Evolutionary conservation across 2,329 filamentous ascomycete genomes (phyloP).

Genomic region (Phaeosphaeriaceae sp.): DNA sequence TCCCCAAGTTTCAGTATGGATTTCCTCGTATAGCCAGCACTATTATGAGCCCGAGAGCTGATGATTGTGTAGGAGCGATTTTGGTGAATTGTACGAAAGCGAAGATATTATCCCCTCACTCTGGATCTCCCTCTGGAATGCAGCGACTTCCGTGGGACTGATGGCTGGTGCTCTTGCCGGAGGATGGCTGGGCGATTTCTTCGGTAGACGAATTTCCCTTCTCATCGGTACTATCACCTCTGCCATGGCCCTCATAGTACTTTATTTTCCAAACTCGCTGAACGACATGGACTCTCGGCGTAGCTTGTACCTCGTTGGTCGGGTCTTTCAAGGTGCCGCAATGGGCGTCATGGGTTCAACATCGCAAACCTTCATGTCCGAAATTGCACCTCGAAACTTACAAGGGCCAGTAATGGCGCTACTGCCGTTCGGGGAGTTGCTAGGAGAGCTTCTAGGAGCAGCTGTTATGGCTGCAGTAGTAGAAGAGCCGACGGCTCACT

Average conservation of each 20-base stretch:
- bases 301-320: constrained; percentile 51
- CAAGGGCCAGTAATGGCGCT: constrained; percentile 53
- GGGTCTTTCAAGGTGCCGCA: constrained; percentile 50
- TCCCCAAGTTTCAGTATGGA: background rate
- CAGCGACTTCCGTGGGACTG: constrained; percentile 48
- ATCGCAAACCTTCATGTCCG: constrained; percentile 54
- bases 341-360: constrained; percentile 52
- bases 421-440: constrained; percentile 53
- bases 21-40: background rate
- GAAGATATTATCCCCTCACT: constrained; percentile 46
- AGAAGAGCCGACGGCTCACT: constrained; percentile 24
- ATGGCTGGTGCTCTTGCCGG: constrained; percentile 48
- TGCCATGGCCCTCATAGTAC: constrained; percentile 47
- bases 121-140: constrained; percentile 56
- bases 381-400: constrained; percentile 50
- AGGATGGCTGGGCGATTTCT: constrained; percentile 50
- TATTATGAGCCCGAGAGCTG: background rate
- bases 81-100: constrained; percentile 3
- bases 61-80: background rate
- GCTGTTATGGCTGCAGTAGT: constrained; percentile 47
- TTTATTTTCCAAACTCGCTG: constrained; percentile 43
- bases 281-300: constrained; percentile 30
- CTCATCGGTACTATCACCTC: constrained; percentile 46
- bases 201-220: constrained; percentile 48
- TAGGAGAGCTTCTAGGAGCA: constrained; percentile 55